These are phyloP conservation scores for Gillenia trifoliata DNA, from an alignment of 306 rosid genomes.

Conservation along the genomic window DNA sequence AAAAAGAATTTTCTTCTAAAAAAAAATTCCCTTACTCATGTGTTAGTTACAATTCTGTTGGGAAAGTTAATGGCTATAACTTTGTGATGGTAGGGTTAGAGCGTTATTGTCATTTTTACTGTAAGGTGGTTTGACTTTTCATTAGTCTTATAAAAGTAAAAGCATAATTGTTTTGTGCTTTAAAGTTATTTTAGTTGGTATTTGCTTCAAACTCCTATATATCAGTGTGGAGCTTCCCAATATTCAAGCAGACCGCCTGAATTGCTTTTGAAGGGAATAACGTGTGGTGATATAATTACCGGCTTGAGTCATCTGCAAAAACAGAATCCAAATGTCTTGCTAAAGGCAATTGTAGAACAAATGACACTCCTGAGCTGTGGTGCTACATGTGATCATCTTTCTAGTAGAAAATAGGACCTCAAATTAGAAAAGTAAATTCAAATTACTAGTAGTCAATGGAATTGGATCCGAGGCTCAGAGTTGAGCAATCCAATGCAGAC, in stretches of 20 bases:
- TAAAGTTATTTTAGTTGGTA: no score
- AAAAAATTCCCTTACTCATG: no score
- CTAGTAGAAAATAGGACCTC: neutral
- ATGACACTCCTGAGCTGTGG: neutral
- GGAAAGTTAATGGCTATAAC: no score
- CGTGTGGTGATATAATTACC: constrained; percentile 95
- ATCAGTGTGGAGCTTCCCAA: neutral
- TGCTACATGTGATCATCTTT: neutral
- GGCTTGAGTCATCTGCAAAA: constrained; percentile 94
- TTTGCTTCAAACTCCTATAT: no score
- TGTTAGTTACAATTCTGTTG: no score
- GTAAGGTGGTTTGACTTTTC: no score
- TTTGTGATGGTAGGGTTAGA: no score
- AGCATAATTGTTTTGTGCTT: no score
- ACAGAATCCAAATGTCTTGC: neutral
- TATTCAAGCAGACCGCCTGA: constrained; percentile 59
- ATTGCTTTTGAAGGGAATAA: constrained; percentile 79
- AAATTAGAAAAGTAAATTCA: no score
- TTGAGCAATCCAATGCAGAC: constrained; percentile 93
- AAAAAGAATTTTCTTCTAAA: no score
- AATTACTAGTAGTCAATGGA: constrained; percentile 91
- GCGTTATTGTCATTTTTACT: no score
- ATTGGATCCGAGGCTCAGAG: constrained; percentile 91
- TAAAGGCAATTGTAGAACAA: neutral
- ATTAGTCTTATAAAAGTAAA: no score